A percentile compares a stretch with the other conserved stretches of the same genome.
Evolutionary conservation across 2,329 filamentous ascomycete species (phyloP).

Genomic region (Sarocladiaceae sp.): DNA sequence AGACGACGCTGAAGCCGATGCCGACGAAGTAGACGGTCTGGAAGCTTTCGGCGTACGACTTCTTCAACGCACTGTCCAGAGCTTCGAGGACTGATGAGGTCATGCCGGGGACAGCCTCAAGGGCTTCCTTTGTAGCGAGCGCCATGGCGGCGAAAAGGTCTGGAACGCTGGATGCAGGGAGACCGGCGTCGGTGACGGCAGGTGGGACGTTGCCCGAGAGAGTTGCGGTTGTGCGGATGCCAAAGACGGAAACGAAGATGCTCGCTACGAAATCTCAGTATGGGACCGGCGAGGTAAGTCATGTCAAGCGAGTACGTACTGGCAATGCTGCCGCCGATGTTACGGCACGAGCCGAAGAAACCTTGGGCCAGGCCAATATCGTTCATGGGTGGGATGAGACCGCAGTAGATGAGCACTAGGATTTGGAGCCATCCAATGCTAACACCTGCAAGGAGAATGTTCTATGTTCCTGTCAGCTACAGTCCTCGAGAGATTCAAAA

Average conservation of each 20-base stretch:
- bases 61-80: not conserved
- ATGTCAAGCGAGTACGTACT: not conserved
- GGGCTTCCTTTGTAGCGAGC: not conserved
- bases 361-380: not conserved
- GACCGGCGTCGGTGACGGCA: not conserved
- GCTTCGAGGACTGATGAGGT: not conserved
- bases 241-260: not conserved
- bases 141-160: not conserved
- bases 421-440: not conserved
- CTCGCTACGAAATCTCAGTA: not conserved
- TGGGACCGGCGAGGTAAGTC: not conserved
- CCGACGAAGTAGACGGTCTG: not conserved
- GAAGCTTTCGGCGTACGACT: not conserved
- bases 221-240: not conserved
- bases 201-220: not conserved
- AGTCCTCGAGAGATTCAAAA: too few species aligned
- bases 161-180: not conserved
- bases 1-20: not conserved
- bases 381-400: not conserved
- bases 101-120: not conserved
- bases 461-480: not conserved
- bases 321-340: not conserved
- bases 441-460: not conserved
- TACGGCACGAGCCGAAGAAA: not conserved
- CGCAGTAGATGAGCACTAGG: not conserved